Base-by-base conservation (phyloP, 2,329 filamentous ascomycete species). In the Ophiosphaerella korrae region DNA sequence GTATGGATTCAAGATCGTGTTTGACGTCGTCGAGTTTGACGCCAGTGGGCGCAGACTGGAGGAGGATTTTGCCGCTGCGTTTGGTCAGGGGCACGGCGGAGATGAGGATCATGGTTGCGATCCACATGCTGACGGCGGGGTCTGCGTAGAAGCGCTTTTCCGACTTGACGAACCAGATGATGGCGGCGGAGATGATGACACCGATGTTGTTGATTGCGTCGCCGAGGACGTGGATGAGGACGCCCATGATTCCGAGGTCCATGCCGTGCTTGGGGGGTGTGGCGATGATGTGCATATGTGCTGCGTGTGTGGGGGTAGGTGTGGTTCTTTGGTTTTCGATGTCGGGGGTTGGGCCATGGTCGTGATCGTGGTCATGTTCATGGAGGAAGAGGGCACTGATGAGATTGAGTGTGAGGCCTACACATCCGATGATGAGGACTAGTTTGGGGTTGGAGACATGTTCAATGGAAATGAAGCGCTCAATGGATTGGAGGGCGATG, bases 141-240 rank as follows among this genome's bases (percentile, higher is more conserved):
- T 92, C 89, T 5, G 86, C 87, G 59, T 91, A 92, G 75, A 82
- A 89, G 31, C 86, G 79, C 3, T 71, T 77, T 1, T 82, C 76
- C 26, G 81, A 84, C 26, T 79, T 67, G 0, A 81, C 77, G 49
- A 85, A 77, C 88, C 87, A 90, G 67, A 92, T 88, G 29, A 90
- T 78, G 2, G 87, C 63, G 0, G 86, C 87, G 1, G 88, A 82
- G 32, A 87, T 76, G 42, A 91, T 90, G 52, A 92, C 88, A 8
- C 88, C 88, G 9, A 91, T 70, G 60, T 92, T 92, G 74, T 91
- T 92, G 55, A 88, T 78, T 5, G 87, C 87, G 63, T 92, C 89
- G 29, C 88, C 86, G 2, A 89, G 63, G 23, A 92, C 82, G 62
- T 92, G 89, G 12, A 89, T 73, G 9, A 92, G 65, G 1, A 89